Base-by-base conservation (phyloP, 768 basidiomycete species). In the Dictyophora rubrovolvata region DNA sequence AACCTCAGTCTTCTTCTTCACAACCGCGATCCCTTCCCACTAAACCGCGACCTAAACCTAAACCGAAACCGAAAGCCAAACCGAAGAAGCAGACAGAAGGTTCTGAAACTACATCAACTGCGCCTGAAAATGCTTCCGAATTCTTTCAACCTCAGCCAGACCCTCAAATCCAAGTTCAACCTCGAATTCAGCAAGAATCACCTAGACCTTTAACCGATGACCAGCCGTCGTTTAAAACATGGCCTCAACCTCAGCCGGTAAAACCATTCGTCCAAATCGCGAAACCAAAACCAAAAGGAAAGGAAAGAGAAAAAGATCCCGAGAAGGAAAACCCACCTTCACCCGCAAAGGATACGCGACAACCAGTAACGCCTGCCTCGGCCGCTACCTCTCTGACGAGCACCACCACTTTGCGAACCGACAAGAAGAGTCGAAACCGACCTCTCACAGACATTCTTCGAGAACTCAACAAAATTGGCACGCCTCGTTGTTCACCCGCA, bases 401-500 rank as follows among this genome's bases (percentile, higher is more conserved):
- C 28, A 7, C 28, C 28, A 28, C 28, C 28, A 28, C 28, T 28
- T 7, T 28, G 28, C 28, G 28, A 28, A 28, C 28, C 28, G 28
- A 28, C 28, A 28, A 28, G 28, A 28, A 28, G 28, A 28, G 28
- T 28, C 28, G 28, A 28, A 54, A 54, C 36, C 59, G 59, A 9
- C 50, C 57, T 20, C 57, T 60, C 10, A 49, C 59, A 22, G 34
- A 52, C 11, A 46, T 60, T 36, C 54, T 60, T 35, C 59, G 54
- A 35, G 17, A 33, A 5, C 46, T 60, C 28, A 60, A 60, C 64
- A 69, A 17, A 42, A 42, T 42, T n/a, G 10, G 75, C 64, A 37
- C 66, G 2, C 63, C 64, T 71, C 79, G 2, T 84, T 86, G 67
- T 86, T 85, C 1, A 84, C 87, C 1, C 77, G 81, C 60, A 67